These are phyloP conservation scores for Herpetomonas tarakana DNA, from an alignment of 208 protist species.

Conservation along the genomic window DNA sequence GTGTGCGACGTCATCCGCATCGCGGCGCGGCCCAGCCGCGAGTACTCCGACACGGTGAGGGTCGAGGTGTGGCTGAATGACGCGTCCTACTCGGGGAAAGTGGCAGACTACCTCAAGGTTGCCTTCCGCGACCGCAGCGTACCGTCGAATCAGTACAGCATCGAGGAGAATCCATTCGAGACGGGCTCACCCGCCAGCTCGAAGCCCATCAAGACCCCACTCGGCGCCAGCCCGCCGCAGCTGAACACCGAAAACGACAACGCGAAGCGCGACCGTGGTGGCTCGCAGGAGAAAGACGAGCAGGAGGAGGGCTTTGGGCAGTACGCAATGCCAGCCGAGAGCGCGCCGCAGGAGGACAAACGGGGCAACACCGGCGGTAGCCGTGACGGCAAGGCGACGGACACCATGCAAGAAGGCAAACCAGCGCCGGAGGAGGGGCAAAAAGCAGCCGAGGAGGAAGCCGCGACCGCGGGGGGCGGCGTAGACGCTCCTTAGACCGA, in stretches of 20 bases:
- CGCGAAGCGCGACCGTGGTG: too few relatives aligned
- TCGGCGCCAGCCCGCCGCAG: not conserved
- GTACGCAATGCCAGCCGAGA: too few relatives aligned
- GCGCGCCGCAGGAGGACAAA: too few relatives aligned
- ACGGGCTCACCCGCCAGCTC: constrained; percentile 24
- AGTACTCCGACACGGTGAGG: constrained; percentile 62
- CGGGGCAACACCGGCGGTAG: too few relatives aligned
- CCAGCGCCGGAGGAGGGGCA: not conserved
- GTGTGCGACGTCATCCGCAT: constrained; percentile 88
- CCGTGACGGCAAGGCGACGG: not conserved
- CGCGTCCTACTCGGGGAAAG: constrained; percentile 42
- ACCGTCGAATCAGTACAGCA: constrained; percentile 37
- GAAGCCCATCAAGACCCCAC: constrained; percentile 2
- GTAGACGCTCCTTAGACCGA: too few relatives aligned
- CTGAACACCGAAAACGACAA: too few relatives aligned
- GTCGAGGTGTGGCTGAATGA: constrained; percentile 89
- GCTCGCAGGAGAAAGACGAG: too few relatives aligned
- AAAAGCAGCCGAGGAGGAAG: not conserved
- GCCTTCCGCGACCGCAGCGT: constrained; percentile 49
- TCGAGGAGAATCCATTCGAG: constrained; percentile 63
- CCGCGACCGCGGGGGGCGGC: too few relatives aligned
- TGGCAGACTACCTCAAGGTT: constrained; percentile 44
- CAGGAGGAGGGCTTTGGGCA: too few relatives aligned
- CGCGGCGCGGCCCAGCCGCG: constrained; percentile 54
- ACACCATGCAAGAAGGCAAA: constrained; percentile 6